Conservation (phyloP, 1,284 basidiomycete genomes). For the Trichosporon ovoides region DNA sequence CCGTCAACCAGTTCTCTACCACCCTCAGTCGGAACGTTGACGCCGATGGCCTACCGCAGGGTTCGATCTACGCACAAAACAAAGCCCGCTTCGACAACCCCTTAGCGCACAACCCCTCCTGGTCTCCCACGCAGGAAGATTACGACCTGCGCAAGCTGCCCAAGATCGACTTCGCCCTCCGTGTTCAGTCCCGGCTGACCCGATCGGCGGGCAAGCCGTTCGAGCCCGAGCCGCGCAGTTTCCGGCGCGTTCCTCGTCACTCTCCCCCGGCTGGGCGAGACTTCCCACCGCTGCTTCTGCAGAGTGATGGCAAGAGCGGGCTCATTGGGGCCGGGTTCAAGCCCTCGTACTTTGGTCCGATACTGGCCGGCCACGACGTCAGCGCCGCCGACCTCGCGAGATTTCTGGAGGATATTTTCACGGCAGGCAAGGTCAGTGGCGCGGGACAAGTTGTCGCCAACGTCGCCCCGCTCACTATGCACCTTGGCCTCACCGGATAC, state of each 20-base stretch:
- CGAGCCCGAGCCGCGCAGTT: conserved; percentile 4
- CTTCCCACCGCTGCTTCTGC: conserved; percentile 1
- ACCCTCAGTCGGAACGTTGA: too few species aligned
- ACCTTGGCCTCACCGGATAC: conserved; percentile 11
- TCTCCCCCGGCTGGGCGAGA: background rate
- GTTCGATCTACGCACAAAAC: conserved; percentile 6
- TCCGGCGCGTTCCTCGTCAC: background rate
- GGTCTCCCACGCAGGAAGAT: conserved; percentile 4
- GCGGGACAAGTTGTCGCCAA: conserved; percentile 3
- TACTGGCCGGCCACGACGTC: conserved; percentile 7
- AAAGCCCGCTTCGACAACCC: conserved; percentile 8
- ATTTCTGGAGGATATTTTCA: conserved; percentile 13
- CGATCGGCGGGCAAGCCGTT: conserved; percentile 5
- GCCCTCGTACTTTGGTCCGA: background rate
- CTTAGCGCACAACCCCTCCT: background rate
- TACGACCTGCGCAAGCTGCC: background rate
- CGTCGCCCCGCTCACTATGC: conserved; percentile 10
- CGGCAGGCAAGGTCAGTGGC: conserved; percentile 6
- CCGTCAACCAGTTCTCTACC: too few species aligned
- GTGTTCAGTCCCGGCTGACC: conserved; percentile 4
- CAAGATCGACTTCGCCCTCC: conserved; percentile 9
- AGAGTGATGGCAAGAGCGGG: background rate
- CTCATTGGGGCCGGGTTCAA: conserved; percentile 10
- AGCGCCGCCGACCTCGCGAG: conserved; percentile 10
- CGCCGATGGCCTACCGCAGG: background rate